phyloP scores from a whole-genome alignment of 2,329 filamentous ascomycete genomes.

The Microdochium paspali region DNA sequence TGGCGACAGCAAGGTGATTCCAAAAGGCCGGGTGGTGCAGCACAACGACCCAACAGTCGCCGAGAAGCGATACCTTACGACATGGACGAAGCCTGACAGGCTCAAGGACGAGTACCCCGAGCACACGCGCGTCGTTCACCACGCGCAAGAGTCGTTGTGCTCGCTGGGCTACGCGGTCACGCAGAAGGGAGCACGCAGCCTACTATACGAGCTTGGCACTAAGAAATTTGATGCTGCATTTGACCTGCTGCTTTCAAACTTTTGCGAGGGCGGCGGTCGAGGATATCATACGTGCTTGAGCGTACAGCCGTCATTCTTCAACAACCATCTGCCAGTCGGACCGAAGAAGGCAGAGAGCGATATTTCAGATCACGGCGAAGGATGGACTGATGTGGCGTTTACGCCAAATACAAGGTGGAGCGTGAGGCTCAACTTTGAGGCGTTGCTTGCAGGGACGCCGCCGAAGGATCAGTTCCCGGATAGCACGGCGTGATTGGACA shows the following conservation, averaged over 20 bases:
- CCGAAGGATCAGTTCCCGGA: background rate
- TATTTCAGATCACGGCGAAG: background rate
- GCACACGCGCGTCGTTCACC: slow-evolving; percentile 26
- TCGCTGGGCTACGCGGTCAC: slow-evolving; percentile 27
- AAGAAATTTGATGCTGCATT: background rate
- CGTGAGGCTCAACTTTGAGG: background rate
- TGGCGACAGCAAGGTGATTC: slow-evolving; percentile 6
- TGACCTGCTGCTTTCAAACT: background rate
- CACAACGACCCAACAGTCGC: slow-evolving; percentile 26
- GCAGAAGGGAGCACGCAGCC: slow-evolving; percentile 22
- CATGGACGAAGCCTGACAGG: slow-evolving; percentile 24
- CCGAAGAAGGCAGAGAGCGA: background rate
- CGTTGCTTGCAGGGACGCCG: background rate
- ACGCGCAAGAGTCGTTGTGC: slow-evolving; percentile 20
- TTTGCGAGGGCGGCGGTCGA: background rate
- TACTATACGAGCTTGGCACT: slow-evolving; percentile 19
- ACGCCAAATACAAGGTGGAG: background rate
- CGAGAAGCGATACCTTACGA: slow-evolving; percentile 19
- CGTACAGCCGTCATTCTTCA: background rate
- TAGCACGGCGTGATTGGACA: background rate
- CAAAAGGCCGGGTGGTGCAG: slow-evolving; percentile 21
- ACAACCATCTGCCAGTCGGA: background rate
- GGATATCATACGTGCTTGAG: background rate
- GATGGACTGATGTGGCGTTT: background rate
- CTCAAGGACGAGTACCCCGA: slow-evolving; percentile 14